A percentile compares a stretch with the other conserved stretches of the same genome.
Conservation (phyloP, 768 basidiomycete species). For the Suillus cothurnatus region DNA sequence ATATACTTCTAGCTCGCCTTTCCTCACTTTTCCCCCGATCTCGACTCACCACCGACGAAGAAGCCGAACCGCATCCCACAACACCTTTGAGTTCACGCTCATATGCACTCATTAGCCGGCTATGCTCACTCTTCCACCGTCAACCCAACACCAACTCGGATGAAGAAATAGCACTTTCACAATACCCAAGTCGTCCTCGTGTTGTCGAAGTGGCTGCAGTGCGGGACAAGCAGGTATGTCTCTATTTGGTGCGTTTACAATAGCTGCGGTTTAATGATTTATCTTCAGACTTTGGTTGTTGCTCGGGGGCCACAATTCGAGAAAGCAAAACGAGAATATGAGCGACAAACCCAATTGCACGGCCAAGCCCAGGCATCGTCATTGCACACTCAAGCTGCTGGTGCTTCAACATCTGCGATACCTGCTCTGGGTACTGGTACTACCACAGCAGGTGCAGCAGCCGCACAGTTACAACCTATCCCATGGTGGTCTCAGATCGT, state of each 20-base stretch:
- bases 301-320: too few species aligned
- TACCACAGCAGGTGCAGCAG: too few species aligned
- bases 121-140: not conserved
- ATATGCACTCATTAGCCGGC: not conserved
- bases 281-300: too few species aligned
- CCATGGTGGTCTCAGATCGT: too few species aligned
- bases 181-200: not conserved
- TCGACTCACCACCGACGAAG: not conserved
- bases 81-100: not conserved
- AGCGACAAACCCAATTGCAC: too few species aligned
- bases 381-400: too few species aligned
- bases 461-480: too few species aligned
- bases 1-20: not conserved
- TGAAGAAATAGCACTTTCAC: fast-evolving
- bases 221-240: not conserved
- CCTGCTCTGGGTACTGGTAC: too few species aligned
- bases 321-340: too few species aligned
- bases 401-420: too few species aligned
- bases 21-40: not conserved
- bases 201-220: not conserved
- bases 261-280: too few species aligned
- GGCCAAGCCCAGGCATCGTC: too few species aligned
- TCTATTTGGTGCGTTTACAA: not conserved
- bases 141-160: not conserved
- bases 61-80: not conserved